Conservation (phyloP, 2,329 filamentous ascomycete species). For the Ascochyta fabae region DNA sequence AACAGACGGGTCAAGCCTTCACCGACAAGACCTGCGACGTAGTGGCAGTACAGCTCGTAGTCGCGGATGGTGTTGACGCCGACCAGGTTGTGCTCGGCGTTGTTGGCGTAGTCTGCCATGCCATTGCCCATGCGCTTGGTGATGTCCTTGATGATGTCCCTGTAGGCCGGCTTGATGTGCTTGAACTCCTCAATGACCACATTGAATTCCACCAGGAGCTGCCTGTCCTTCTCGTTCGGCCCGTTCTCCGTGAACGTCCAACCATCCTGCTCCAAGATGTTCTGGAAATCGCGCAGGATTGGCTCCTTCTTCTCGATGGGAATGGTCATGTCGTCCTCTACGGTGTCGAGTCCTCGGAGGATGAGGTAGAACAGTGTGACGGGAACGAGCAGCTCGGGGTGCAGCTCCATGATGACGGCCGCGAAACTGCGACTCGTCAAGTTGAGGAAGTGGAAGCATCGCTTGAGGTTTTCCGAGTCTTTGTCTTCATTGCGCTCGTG, state of each 20-base stretch:
- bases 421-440: constrained; percentile 92
- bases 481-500: constrained; percentile 79
- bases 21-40: constrained; percentile 97
- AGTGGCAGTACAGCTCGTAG: constrained; percentile 97
- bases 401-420: constrained; percentile 92
- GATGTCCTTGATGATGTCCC: constrained; percentile 88
- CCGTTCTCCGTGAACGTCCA: constrained; percentile 91
- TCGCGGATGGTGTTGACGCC: constrained; percentile 84
- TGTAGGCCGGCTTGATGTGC: constrained; percentile 84
- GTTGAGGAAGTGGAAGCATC: constrained; percentile 87
- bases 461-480: constrained; percentile 74
- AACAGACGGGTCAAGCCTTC: constrained; percentile 92
- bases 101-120: constrained; percentile 94
- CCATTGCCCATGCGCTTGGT: constrained; percentile 95
- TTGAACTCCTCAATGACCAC: constrained; percentile 85
- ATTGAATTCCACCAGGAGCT: constrained; percentile 91
- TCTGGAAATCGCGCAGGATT: constrained; percentile 80
- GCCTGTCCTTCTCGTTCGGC: constrained; percentile 90
- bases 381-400: constrained; percentile 89
- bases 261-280: constrained; percentile 78
- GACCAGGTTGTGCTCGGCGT: constrained; percentile 79
- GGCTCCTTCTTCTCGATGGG: constrained; percentile 82
- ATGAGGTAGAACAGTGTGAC: constrained; percentile 92
- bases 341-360: constrained; percentile 92
- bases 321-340: constrained; percentile 98